Evolutionary conservation across 2,329 filamentous ascomycete species (phyloP), one percentile per base, ranked within the genome.

Genomic region (Cytospora paraplurivora): DNA sequence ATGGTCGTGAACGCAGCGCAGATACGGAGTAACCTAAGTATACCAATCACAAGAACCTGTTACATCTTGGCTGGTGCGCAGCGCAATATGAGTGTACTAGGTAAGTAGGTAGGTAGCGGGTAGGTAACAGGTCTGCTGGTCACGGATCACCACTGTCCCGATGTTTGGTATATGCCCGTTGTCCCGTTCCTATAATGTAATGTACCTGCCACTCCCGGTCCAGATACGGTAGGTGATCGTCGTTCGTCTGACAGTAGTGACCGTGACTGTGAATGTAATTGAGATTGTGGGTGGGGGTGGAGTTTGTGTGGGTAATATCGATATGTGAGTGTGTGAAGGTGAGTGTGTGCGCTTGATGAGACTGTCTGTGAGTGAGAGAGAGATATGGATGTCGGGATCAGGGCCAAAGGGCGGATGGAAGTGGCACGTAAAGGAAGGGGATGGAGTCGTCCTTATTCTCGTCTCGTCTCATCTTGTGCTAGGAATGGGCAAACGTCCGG

Each of bases 51-150:
- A 68, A 64, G 71, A 64, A 68, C 68, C 71, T 72, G 75, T 79
- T 73, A 79, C 79, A 81, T 81, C 72, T 78, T 81, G 74, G 71
- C 70, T 52, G 50, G 59, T 47, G 59, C 59, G 37, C 62, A 49
- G 62, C 2, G 35, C 58, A 49, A 37, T 27, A 27, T 27, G 27
- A 27, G 27, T 27, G 27, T 27, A 27, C 27, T 27, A 27, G 27
- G 27, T 27, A 27, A 27, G 27, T 27, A 27, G 56, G 38, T 51
- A 47, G 56, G 38, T 52, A 47, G 27, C 4, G 27, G 47, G 44
- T 51, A 34, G 35, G 55, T 58, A 58, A 56, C 53, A 62, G 53
- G 38, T 62, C 17, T 38, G 49, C 54, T 62, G 27, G 41, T 53
- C 49, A 41, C 58, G 37, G 56, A 52, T 59, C 51, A 57, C 44